Conservation (phyloP, 2,329 filamentous ascomycete species). For the Cladosporium colombiae region DNA sequence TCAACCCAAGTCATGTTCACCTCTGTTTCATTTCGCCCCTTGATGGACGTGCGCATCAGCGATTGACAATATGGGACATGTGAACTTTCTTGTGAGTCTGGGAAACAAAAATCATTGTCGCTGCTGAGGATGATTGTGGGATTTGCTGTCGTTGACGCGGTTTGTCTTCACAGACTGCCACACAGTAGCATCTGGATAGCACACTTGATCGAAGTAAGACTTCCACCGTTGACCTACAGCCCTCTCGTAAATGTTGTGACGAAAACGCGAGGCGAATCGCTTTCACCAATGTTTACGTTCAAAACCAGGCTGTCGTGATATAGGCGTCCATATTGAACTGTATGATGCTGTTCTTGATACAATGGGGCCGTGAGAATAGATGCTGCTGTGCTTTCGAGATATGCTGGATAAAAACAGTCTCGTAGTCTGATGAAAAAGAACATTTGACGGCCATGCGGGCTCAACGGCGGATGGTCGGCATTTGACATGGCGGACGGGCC, state of each 20-base stretch:
- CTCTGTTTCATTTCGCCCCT: not conserved
- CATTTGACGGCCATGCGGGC: not conserved
- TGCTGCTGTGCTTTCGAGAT: not conserved
- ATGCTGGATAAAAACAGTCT: not conserved
- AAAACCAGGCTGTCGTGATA: not conserved
- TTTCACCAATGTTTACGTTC: not conserved
- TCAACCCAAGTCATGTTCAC: not conserved
- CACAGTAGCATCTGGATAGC: not conserved
- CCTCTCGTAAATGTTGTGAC: too few species aligned
- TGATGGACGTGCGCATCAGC: not conserved
- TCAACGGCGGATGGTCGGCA: not conserved
- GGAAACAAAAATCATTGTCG: not conserved
- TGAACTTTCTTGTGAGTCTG: not conserved
- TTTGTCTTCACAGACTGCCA: not conserved
- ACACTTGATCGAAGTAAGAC: not conserved
- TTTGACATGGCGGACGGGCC: not conserved
- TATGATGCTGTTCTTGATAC: not conserved
- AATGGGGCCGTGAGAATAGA: not conserved
- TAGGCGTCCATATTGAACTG: not conserved
- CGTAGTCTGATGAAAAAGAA: not conserved
- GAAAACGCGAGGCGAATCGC: not conserved
- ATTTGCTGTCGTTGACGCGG: not conserved
- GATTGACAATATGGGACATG: not conserved
- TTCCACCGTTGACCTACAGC: not conserved
- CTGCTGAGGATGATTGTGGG: not conserved